Evolutionary conservation across 2,329 filamentous ascomycete genomes (phyloP), one percentile per base, ranked within the genome.

Genomic region (Dothidotthia symphoricarpi): DNA sequence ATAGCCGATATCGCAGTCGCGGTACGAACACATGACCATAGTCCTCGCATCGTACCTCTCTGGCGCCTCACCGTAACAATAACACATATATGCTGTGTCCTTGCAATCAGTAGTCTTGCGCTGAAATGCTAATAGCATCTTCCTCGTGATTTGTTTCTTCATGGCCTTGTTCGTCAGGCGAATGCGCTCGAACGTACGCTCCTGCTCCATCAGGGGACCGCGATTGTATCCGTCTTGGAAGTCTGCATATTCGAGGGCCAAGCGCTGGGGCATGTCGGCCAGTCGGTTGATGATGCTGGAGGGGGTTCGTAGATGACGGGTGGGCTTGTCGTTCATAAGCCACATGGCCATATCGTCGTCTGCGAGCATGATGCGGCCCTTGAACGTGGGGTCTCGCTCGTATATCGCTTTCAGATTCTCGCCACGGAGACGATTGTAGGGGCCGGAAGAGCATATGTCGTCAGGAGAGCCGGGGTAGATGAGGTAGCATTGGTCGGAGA

Each of bases 301-400:
- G 14, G 16, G 16, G 4, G 6, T 19, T 22, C 19, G 19, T 9
- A 22, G 9, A 22, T 22, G 5, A 22, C 19, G 5, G 19, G 5
- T 22, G 10, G 10, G 10, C 2, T 33, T 16, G 12, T 37, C 38
- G 4, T 32, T 13, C 24, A 31, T 25, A 15, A 61, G 25, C 16
- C 52, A 59, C 1, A 27, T 9, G 11, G 42, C 22, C 4, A 62
- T 26, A 10, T 55, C 49, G 3, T 43, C 38, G 6, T 61, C 56
- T 10, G 61, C 33, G 14, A 61, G 45, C 49, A 61, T 59, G 15
- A 59, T 17, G 3, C 51, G 46, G 10, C 37, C 46, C 29, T 49
- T 49, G 12, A 48, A 53, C n/a, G 25, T 36, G 5, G 39, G 31
- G 7, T 53, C 36, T 1, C 43, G 25, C 17, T 57, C 32, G 16